phyloP scores from a whole-genome alignment of 2,329 filamentous ascomycete species.

The Penicillium sp. region DNA sequence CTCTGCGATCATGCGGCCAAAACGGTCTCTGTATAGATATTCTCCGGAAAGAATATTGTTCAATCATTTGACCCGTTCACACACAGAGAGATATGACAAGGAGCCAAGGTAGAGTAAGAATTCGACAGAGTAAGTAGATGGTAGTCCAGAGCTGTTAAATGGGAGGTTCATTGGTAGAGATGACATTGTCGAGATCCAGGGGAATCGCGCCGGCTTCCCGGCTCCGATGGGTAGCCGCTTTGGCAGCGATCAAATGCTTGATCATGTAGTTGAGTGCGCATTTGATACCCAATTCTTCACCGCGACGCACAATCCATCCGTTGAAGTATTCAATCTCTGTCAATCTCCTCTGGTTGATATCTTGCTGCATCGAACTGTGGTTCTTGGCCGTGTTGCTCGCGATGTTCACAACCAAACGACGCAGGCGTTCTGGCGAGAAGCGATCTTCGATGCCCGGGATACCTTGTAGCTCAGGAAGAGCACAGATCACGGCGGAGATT shows the following conservation, averaged over 20 bases:
- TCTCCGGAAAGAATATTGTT: background rate
- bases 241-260: slow-evolving; percentile 69
- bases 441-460: slow-evolving; percentile 60
- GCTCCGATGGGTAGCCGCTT: slow-evolving; percentile 49
- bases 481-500: slow-evolving; percentile 66
- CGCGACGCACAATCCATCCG: slow-evolving; percentile 77
- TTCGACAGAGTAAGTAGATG: background rate
- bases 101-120: background rate
- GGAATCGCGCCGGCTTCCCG: slow-evolving; percentile 34
- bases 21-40: slow-evolving; percentile 17
- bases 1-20: slow-evolving; percentile 32
- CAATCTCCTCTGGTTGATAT: slow-evolving; percentile 58
- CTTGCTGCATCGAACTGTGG: slow-evolving; percentile 65
- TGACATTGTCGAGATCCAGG: slow-evolving; percentile 18
- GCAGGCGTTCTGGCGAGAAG: slow-evolving; percentile 60
- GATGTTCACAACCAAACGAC: slow-evolving; percentile 57
- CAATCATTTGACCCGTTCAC: background rate
- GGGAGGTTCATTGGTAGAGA: slow-evolving; percentile 5
- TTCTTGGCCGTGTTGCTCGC: slow-evolving; percentile 55
- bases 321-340: slow-evolving; percentile 85
- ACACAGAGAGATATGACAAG: background rate
- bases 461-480: slow-evolving; percentile 69
- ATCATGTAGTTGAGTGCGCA: slow-evolving; percentile 72
- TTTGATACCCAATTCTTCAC: slow-evolving; percentile 68
- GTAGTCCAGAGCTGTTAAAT: background rate